Base-by-base conservation (phyloP, 2,329 filamentous ascomycete species). In the Immersiporthe knoxdaviesiana region DNA sequence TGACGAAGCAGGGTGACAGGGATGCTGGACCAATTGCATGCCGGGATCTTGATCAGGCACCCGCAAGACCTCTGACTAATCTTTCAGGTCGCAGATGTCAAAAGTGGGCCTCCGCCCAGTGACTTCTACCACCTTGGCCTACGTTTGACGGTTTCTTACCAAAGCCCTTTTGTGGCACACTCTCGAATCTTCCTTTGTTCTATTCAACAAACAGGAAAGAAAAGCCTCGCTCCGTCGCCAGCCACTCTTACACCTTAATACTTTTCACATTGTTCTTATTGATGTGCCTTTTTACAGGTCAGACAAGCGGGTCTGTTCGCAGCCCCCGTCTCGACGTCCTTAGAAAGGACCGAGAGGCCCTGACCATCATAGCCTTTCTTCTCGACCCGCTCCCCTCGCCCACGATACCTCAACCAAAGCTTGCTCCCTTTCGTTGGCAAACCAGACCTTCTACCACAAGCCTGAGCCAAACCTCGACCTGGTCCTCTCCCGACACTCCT, bases 331-430 rank as follows among this genome's bases (percentile, higher is more conserved):
- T 21, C 37, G 59, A 27, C 56, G 37, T 59, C 64, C 64, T 63
- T 39, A n/a, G 67, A 63, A 69, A 52, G 68, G 64, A 61, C 50
- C 18, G 58, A 60, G 68, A 64, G 32, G 56, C 10, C 56, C 32
- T 59, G 56, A 59, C 66, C 32, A 21, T 59, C 30, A 4, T 21
- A 35, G 10, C 32, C 56, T 59, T 37, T 32, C 32, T 32, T 59
- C n/a, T n/a, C 56, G 32, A 37, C 54, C 54, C 5, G 54, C 54
- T 58, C 30, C 30, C 16, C 27, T 58, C 41, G 41, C 47, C 60
- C 50, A 68, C 66, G 27, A 32, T 58, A 8, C 30, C 27, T n/a
- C 30, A n/a, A 58, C 30, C 54, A 16, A 16, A 58, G 24, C 54
- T 58, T 58, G 24, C 54, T 30, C 6, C 18, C 24, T 58, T 11